Evolutionary conservation across 306 rosid species (phyloP).

Genomic region (Acacia confusa): DNA sequence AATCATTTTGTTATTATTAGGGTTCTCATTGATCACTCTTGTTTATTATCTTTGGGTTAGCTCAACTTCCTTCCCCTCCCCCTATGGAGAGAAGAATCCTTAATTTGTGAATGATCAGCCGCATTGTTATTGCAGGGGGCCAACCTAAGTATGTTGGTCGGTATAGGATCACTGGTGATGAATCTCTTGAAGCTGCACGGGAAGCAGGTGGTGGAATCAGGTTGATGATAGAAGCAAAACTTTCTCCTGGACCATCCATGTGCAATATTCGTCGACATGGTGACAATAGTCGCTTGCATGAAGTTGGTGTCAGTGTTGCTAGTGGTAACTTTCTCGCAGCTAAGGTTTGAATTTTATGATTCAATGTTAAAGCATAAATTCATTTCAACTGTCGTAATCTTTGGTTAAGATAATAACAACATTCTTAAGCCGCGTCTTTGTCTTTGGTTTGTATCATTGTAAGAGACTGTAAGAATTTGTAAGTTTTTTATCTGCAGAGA

Average conservation of each 20-base stretch:
- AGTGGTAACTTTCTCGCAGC: conserved; percentile 98
- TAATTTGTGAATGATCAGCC: conserved; percentile 11
- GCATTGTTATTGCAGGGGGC: conserved; percentile 56
- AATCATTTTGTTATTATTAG: not conserved
- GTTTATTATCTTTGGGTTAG: not conserved
- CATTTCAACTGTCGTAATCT: not conserved
- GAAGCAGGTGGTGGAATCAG: conserved; percentile 91
- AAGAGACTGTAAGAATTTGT: conserved; percentile 22
- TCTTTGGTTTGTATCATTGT: conserved; percentile 21
- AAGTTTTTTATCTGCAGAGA: conserved; percentile 59
- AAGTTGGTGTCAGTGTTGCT: conserved; percentile 93
- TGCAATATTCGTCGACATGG: conserved; percentile 94
- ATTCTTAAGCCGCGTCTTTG: conserved; percentile 23
- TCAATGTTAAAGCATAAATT: not conserved
- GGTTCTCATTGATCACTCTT: not conserved
- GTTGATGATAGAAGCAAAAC: conserved; percentile 86
- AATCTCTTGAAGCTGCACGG: conserved; percentile 84
- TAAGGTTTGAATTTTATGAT: conserved; percentile 58
- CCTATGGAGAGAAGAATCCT: not conserved
- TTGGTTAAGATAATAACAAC: conserved; percentile 13
- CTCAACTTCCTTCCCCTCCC: not conserved
- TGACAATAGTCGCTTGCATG: conserved; percentile 88
- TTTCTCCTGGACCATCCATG: conserved; percentile 96
- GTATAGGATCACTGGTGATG: conserved; percentile 80
- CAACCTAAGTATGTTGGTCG: conserved; percentile 74